Base-by-base conservation (phyloP, 495 filamentous ascomycete species). In the Neurospora tetrasperma region DNA sequence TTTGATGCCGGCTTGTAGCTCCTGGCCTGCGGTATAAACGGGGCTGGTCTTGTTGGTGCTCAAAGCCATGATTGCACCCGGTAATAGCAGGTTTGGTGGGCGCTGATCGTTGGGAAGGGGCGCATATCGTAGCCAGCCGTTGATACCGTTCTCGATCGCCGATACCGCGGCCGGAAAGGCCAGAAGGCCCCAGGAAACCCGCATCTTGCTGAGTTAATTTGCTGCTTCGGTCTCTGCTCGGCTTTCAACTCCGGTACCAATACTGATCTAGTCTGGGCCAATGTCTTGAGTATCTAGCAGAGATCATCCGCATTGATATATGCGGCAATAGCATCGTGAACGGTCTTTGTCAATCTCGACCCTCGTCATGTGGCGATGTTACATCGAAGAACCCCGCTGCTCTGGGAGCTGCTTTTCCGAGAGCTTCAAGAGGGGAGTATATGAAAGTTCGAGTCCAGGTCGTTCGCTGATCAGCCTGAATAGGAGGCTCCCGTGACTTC, bases 81-180 rank as follows among this genome's bases (percentile, higher is more conserved):
- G 87, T 20, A 88, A 73, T 3, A 59, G 74, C 1, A 66, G 27
- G 54, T 66, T 66, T 27, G 75, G 73, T 38, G 76, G 69, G 44
- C 73, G 42, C 31, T 73, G 70, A 54, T 41, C 80, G 68, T 80
- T 75, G 2, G 85, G 82, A 48, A 91, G 73, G 11, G 85, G 83
- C 27, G 89, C 87, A 79, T 92, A 92, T 68, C 90, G 86, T 44
- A 92, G 77, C 90, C 90, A 92, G 71, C 83, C 90, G 69, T 85
- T 81, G 31, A 88, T 78, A 16, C 90, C 90, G 75, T 88, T 85
- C 74, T 92, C 88, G 46, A 87, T 85, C 41, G 84, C 84, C 18
- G 79, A 80, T 62, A 77, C 79, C 43, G 84, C 75, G 71, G 77
- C 76, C 54, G 54, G 54, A 14, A 66, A 66, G 46, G 76, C 73